Percentiles rank a stretch among this genome's conserved stretches.
These are phyloP conservation scores for Leccinum ponderosum DNA, from an alignment of 1,284 basidiomycete species.

Conservation along the genomic window DNA sequence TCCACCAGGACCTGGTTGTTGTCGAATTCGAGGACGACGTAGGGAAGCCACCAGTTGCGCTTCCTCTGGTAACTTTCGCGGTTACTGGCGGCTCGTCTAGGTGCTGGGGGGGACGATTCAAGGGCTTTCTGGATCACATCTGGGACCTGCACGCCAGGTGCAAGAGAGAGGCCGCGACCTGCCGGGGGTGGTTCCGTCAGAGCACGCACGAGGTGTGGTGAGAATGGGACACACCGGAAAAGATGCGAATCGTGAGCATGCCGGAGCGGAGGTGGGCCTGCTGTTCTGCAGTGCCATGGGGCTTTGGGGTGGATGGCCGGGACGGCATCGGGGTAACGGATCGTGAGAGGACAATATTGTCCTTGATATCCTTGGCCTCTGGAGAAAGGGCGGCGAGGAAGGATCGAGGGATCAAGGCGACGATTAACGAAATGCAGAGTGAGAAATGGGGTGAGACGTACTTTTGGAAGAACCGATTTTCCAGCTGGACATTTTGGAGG, in stretches of 20 bases:
- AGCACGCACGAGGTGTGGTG: accelerated
- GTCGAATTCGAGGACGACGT: slow-evolving; percentile 97
- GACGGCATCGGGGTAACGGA: slow-evolving; percentile 75
- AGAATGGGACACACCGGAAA: slow-evolving; percentile 60
- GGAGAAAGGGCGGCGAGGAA: slow-evolving; percentile 1
- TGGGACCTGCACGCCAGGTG: slow-evolving; percentile 76
- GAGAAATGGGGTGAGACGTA: slow-evolving; percentile 16
- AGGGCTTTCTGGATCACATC: slow-evolving; percentile 86
- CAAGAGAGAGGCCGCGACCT: slow-evolving; percentile 76
- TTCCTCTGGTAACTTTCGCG: slow-evolving; percentile 88
- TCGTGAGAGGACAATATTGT: slow-evolving; percentile 66
- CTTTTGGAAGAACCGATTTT: slow-evolving; percentile 48
- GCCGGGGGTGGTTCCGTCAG: background rate
- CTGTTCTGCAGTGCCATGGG: slow-evolving; percentile 48
- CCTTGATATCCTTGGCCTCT: slow-evolving; percentile 69
- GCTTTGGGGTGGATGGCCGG: slow-evolving; percentile 68
- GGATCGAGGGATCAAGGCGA: slow-evolving; percentile 4
- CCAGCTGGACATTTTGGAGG: slow-evolving; percentile 27
- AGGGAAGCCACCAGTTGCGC: slow-evolving; percentile 96
- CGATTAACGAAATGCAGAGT: background rate
- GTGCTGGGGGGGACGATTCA: slow-evolving; percentile 50
- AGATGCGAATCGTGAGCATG: slow-evolving; percentile 85
- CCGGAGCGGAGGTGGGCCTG: slow-evolving; percentile 72
- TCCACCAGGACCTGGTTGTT: slow-evolving; percentile 99
- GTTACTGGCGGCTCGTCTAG: slow-evolving; percentile 62